A percentile compares a stretch with the other conserved stretches of the same genome.
These are phyloP conservation scores for Cutaneotrichosporon cyanovorans DNA, from an alignment of 1,284 basidiomycete species.

Conservation along the genomic window DNA sequence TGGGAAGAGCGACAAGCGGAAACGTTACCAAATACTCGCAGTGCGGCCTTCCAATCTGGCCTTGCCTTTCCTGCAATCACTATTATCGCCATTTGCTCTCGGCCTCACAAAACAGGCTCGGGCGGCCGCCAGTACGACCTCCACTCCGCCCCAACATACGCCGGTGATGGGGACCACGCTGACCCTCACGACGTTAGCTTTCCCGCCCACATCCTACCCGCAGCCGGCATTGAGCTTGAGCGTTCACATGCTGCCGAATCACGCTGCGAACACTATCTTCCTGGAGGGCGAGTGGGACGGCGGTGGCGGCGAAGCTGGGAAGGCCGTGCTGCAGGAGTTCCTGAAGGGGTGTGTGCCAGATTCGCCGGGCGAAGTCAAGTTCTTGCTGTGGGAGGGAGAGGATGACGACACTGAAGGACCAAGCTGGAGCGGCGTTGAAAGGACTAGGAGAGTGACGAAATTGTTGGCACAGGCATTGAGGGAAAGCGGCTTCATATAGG, in stretches of 20 bases:
- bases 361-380: constrained; percentile 19
- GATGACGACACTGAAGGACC: background rate
- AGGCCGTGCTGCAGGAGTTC: constrained; percentile 22
- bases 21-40: constrained; percentile 26
- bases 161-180: constrained; percentile 28
- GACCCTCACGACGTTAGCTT: constrained; percentile 26
- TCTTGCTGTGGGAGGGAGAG: constrained; percentile 9
- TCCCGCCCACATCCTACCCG: constrained; percentile 22
- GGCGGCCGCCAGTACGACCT: constrained; percentile 32
- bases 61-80: constrained; percentile 33
- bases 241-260: constrained; percentile 29
- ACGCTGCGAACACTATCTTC: constrained; percentile 27
- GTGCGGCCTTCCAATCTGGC: constrained; percentile 27
- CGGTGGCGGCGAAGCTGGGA: background rate
- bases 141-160: constrained; percentile 27
- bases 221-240: constrained; percentile 22
- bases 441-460: constrained; percentile 14
- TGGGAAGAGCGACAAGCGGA: too few relatives aligned
- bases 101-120: constrained; percentile 37
- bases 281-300: constrained; percentile 33
- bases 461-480: constrained; percentile 13
- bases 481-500: constrained; percentile 12
- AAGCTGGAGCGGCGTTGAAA: constrained; percentile 21
- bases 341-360: constrained; percentile 33
- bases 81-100: constrained; percentile 37